Evolutionary conservation across 805 yeast genomes (phyloP), one percentile per base, ranked within the genome.

Genomic region (Clavispora phyllophila): DNA sequence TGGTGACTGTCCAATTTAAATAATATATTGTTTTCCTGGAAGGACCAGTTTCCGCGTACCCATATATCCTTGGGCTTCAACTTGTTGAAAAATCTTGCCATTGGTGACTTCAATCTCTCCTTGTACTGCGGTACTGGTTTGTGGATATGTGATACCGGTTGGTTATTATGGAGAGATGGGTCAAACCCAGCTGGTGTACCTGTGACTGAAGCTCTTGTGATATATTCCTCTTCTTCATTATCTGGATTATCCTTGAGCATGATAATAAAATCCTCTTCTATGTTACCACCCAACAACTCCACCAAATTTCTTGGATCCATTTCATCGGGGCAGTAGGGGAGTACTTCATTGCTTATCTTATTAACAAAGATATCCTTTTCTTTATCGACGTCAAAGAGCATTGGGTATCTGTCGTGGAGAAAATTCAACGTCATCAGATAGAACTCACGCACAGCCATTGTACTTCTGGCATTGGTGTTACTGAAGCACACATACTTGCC

Each of bases 161-260:
- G 61, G 53, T 79, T 66, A 47, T 76, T 69, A 48, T 76, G 73
- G 9, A 56, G 62, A 4, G 70, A 60, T 4, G 91, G 90, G 54
- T 79, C 79, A 60, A 85, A 85, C 2, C 91, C 91, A 1, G 83
- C 78, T 1, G 91, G 87, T 51, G 82, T 82, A 7, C 81, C 79
- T 19, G 81, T 73, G 3, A 75, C 63, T 7, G 80, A 78, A 0
- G 79, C 81, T 40, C 82, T 66, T 34, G 81, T 57, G 22, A 73
- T 65, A 55, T 82, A 84, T 51, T 82, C 89, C 42, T 76, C 78
- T 14, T 72, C 70, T 27, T 58, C 60, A 20, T 62, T 61, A 3
- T 37, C 28, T 0, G 69, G 69, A 28, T 65, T 47, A 24, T 68
- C 70, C 42, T 71, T 72, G 6, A 75, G 54, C 51, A 84, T 51